Evolutionary conservation across 164 flowering plant genomes (phyloP), one percentile per base, ranked within the genome.

Genomic region (Chimonanthus salicifolius): DNA sequence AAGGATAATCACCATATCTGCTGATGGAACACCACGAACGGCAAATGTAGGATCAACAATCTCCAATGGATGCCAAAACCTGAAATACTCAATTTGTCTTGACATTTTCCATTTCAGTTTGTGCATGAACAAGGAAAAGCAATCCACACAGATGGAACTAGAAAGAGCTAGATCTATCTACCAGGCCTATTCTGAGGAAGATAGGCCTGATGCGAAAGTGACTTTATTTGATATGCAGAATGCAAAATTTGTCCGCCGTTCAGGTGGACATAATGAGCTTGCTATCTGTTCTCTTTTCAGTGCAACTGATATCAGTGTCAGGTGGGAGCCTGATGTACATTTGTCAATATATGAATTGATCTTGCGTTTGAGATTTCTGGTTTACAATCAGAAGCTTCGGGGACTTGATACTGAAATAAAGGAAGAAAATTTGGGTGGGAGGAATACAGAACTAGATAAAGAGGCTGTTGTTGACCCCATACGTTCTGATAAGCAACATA

Each of bases 321-420:
- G 94, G 74, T 96, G 99, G 99, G 99, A 94, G 80, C 99, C 99
- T 74, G 99, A 94, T 84, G 85, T 84, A 60, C 98, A 96, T 85
- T 70, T 96, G 65, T 85, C 98, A 58, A 74, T 96, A 9, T 67
- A 85, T 86, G 99, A 94, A 84, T 90, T 94, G 49, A 73, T 81
- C 71, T 71, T 96, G 76, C 90, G 78, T 44, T 65, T 92, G 84
- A 92, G 88, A 76, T 80, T 76, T 72, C 80, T 86, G 64, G 71
- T 89, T 20, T 86, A 87, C 11, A 85, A 80, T 74, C 88, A 85
- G 80, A 94, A 89, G 84, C 82, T 82, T 62, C 83, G 79, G 73
- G 85, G 64, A 78, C 63, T 48, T 63, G 80, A 77, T 77, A 79
- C 76, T 67, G 82, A 80, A 43, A 6, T 66, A 43, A 70, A 66